These are phyloP conservation scores for Plasmodium billcollinsi DNA, from an alignment of 169 alveolate species.

Conservation along the genomic window DNA sequence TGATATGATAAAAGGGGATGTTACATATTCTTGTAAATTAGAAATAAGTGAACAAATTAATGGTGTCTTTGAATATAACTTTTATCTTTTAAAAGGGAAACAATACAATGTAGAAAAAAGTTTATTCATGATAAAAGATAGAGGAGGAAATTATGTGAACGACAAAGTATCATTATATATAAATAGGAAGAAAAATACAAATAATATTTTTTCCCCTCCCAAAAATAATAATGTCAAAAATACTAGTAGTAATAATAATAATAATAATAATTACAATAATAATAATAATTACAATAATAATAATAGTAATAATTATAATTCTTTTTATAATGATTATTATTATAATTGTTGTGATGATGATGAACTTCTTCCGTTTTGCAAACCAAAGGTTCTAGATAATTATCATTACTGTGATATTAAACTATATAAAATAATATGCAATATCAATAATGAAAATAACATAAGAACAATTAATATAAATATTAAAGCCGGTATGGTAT, in stretches of 20 bases:
- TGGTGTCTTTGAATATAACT: conserved; percentile 60
- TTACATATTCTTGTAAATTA: conserved; percentile 3
- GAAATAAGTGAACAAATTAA: conserved; percentile 20
- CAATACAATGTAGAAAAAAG: neutral
- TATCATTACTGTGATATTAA: neutral
- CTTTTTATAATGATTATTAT: too few species aligned
- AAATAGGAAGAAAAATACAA: too few species aligned
- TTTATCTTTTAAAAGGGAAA: conserved; percentile 4
- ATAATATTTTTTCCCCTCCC: too few species aligned
- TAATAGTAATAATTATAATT: too few species aligned
- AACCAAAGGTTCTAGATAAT: neutral
- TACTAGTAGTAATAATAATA: neutral
- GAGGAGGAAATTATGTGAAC: neutral
- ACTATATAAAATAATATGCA: conserved; percentile 52
- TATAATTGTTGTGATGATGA: too few species aligned
- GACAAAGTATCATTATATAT: neutral
- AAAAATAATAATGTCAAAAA: neutral
- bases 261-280: too few species aligned
- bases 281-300: too few species aligned
- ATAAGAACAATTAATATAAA: conserved; percentile 26
- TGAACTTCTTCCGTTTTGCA: too few species aligned
- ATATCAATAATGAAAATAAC: conserved; percentile 17
- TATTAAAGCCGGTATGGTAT: conserved; percentile 19
- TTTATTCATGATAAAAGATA: neutral
- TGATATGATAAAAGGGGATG: conserved; percentile 17